A percentile compares a stretch with the other conserved stretches of the same genome.
Conservation (phyloP, 129 eudicot species). For the Erigeron canadensis region DNA sequence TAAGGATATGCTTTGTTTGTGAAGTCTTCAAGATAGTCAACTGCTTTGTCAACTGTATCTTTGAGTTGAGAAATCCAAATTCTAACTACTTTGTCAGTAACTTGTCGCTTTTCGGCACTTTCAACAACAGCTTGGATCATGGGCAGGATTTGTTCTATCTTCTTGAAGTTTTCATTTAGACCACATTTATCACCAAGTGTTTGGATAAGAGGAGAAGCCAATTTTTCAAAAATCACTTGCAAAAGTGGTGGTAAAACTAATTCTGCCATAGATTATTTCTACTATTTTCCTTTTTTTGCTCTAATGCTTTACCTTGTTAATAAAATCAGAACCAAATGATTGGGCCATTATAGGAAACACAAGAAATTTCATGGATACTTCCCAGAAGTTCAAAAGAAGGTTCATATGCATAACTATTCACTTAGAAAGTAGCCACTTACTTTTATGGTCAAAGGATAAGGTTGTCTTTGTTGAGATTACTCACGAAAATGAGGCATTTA, state of each 20-base stretch:
- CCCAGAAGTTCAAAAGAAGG: no score
- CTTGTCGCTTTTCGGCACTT: slow-evolving; percentile 31
- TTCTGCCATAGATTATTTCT: slow-evolving; percentile 9
- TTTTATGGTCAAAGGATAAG: neutral
- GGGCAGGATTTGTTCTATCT: slow-evolving; percentile 26
- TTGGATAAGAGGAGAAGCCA: slow-evolving; percentile 29
- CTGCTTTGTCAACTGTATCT: slow-evolving; percentile 30
- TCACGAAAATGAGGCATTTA: no score
- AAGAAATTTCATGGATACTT: neutral
- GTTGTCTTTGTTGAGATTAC: no score
- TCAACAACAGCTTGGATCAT: slow-evolving; percentile 34
- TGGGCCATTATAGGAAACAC: neutral
- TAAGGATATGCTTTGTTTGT: slow-evolving; percentile 16
- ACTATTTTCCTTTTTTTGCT: neutral
- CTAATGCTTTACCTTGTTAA: neutral
- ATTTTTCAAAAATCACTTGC: slow-evolving; percentile 30
- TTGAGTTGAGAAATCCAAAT: slow-evolving; percentile 35
- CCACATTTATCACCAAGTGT: slow-evolving; percentile 15
- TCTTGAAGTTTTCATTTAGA: slow-evolving; percentile 18
- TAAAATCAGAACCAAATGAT: neutral
- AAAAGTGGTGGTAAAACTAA: slow-evolving; percentile 28
- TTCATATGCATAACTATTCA: neutral
- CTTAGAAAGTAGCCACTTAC: neutral
- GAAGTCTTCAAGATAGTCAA: slow-evolving; percentile 34
- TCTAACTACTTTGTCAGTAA: slow-evolving; percentile 15